Evolutionary conservation across 192 early-diverging fungal genomes (phyloP), one percentile per base, ranked within the genome.

Genomic region (Gorgonomyces haynaldii): DNA sequence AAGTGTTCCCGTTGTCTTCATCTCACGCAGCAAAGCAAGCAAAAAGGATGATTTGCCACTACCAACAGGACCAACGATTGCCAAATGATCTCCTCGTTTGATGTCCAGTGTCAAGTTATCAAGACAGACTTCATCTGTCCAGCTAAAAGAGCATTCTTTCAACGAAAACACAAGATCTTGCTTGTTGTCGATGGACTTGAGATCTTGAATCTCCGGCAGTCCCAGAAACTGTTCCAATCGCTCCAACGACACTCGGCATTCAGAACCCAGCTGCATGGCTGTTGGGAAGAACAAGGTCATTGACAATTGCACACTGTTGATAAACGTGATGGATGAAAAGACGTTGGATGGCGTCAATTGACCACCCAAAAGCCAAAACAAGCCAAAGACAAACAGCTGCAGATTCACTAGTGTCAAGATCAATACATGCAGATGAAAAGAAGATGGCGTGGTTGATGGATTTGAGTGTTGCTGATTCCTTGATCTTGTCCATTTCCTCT

Each of bases 1-100:
- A 31, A 32, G n/a, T 54, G 42, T 27, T 21, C 31, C 34, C 0
- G 1, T 9, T 13, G 25, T 37, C 38, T 13, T 56, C 54, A 62
- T 52, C 30, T 65, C 64, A 13, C 64, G 45, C 4, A 67, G 40
- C n/a, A 67, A 53, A 1, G 63, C 65, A 41, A 51, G 52, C 9
- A 62, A 21, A 12, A 62, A 45, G 3, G 43, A 42, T 15, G 57
- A 20, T 41, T 65, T 66, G 12, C 64, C 64, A 21, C 38, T 26
- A 17, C 64, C 64, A 24, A 66, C 64, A n/a, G 53, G 61, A 15
- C 64, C 64, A 54, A 45, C 29, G n/a, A 66, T 35, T 9, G 48
- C 62, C 21, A 53, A 30, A 34, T 63, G 26, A 25, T 65, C 42
- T 7, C 43, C 50, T 24, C 38, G 16, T 16, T 43, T 28, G 5